Percentiles rank a stretch among this genome's conserved stretches.
Evolutionary conservation across 2,329 filamentous ascomycete genomes (phyloP).

Genomic region (Phaeosphaeriaceae sp.): DNA sequence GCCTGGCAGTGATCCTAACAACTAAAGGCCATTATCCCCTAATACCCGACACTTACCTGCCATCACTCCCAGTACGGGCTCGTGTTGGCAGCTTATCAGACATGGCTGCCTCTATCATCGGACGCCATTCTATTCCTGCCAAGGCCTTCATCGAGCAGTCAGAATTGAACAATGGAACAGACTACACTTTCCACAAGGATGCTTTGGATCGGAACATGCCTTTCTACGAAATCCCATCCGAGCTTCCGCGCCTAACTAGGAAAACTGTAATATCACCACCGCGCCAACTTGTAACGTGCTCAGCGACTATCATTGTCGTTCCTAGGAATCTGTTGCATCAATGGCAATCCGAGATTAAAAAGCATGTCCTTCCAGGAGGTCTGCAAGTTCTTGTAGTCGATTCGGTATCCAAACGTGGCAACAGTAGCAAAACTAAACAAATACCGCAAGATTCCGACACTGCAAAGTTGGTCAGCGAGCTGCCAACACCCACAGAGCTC

Average conservation of each 20-base stretch:
- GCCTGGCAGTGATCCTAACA: conserved; percentile 72
- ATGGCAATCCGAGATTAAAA: conserved; percentile 80
- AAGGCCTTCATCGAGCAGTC: conserved; percentile 65
- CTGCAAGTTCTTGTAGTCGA: conserved; percentile 71
- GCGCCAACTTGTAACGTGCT: conserved; percentile 67
- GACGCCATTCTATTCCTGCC: conserved; percentile 73
- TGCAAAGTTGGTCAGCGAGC: conserved; percentile 49
- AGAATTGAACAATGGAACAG: conserved; percentile 46
- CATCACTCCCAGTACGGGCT: conserved; percentile 50
- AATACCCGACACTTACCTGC: conserved; percentile 67
- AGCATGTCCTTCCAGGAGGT: conserved; percentile 68
- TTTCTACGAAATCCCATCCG: conserved; percentile 50
- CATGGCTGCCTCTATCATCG: conserved; percentile 76
- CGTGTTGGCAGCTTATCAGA: conserved; percentile 70
- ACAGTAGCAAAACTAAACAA: conserved; percentile 21
- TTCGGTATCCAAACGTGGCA: conserved; percentile 26
- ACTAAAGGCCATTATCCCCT: conserved; percentile 72
- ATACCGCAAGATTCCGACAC: conserved; percentile 12
- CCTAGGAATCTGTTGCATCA: conserved; percentile 84
- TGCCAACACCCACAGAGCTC: conserved; percentile 67
- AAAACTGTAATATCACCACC: conserved; percentile 49
- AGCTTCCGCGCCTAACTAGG: conserved; percentile 51
- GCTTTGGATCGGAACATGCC: conserved; percentile 43
- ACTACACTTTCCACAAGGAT: conserved; percentile 30
- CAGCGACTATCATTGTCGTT: conserved; percentile 77